Evolutionary conservation across 106 monocot species (phyloP).

Genomic region (Allium cepa): DNA sequence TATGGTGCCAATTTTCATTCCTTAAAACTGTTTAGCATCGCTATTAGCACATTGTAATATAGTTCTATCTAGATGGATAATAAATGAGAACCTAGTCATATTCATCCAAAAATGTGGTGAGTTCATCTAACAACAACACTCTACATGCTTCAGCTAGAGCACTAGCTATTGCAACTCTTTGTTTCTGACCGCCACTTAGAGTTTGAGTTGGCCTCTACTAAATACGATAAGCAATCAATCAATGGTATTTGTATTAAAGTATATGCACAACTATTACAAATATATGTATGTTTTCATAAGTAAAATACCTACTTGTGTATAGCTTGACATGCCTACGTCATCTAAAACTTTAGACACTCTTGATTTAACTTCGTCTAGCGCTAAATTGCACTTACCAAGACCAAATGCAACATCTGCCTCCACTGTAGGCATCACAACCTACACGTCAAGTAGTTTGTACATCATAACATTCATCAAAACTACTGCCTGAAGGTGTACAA

Average conservation of each 20-base stretch:
- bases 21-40: too few species aligned
- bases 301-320: constrained; percentile 38
- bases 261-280: too few species aligned
- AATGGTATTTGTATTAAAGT: too few species aligned
- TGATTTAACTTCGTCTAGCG: constrained; percentile 55
- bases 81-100: constrained; percentile 49
- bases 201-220: constrained; percentile 87
- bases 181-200: constrained; percentile 99
- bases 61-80: too few species aligned
- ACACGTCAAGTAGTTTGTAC: neutral
- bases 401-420: constrained; percentile 99
- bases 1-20: too few species aligned
- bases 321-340: constrained; percentile 74
- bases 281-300: too few species aligned
- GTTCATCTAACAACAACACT: constrained; percentile 80
- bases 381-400: constrained; percentile 73
- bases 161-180: constrained; percentile 95
- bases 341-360: constrained; percentile 76
- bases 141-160: constrained; percentile 91
- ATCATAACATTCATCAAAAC: too few species aligned
- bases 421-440: constrained; percentile 98
- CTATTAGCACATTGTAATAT: too few species aligned
- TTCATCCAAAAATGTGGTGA: constrained; percentile 96
- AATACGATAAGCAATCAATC: constrained; percentile 1
- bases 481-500: neutral